Percentiles rank a stretch among this genome's conserved stretches.
These are phyloP conservation scores for Alternaria sp. DNA, from an alignment of 2,329 filamentous ascomycete genomes.

Conservation along the genomic window DNA sequence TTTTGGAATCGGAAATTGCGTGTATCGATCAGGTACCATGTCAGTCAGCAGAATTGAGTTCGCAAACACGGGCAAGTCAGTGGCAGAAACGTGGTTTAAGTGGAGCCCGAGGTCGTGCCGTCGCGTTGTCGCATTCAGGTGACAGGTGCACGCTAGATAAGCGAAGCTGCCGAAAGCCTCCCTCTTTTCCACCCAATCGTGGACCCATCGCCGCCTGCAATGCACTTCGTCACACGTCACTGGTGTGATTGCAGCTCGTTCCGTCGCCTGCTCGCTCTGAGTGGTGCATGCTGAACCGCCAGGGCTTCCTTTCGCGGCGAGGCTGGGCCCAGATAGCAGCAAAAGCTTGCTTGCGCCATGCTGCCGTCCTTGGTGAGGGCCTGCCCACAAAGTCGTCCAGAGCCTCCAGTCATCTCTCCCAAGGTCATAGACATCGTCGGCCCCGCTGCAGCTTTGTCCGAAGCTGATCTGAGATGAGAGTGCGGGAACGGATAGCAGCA, in stretches of 20 bases:
- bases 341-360: conserved; percentile 15
- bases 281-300: conserved; percentile 25
- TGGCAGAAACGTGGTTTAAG: conserved; percentile 1
- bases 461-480: conserved; percentile 15
- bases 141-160: conserved; percentile 10
- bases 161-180: conserved; percentile 3
- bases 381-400: background rate
- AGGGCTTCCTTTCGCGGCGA: conserved; percentile 22
- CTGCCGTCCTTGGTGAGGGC: conserved; percentile 8
- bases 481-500: conserved; percentile 8
- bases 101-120: conserved; percentile 7
- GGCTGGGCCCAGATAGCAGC: conserved; percentile 10
- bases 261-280: conserved; percentile 17
- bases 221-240: conserved; percentile 26
- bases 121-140: conserved; percentile 5
- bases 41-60: conserved; percentile 5
- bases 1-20: conserved; percentile 1
- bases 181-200: conserved; percentile 10
- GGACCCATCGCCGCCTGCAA: conserved; percentile 18
- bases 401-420: background rate
- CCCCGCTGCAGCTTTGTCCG: conserved; percentile 2
- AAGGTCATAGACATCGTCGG: background rate
- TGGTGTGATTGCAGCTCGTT: conserved; percentile 12
- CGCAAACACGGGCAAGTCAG: background rate
- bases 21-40: background rate